Evolutionary conservation across 2,329 filamentous ascomycete species (phyloP).

Genomic region (Torrubiella hemipterigena): DNA sequence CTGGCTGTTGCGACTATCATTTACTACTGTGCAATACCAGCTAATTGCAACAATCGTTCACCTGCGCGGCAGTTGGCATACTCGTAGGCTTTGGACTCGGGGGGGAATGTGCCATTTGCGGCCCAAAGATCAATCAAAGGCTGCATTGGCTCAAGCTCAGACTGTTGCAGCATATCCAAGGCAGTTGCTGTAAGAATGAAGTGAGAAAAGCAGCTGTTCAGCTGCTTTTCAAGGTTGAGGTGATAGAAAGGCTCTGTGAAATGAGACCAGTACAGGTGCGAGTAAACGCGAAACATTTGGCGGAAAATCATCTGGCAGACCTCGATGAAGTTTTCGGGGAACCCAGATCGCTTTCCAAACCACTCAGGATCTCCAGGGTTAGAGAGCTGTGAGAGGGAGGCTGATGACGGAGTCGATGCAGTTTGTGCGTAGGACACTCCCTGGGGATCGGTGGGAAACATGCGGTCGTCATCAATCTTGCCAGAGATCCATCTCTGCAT

Average conservation of each 20-base stretch:
- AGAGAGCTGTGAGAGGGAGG: slow-evolving; percentile 50
- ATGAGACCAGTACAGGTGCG: slow-evolving; percentile 96
- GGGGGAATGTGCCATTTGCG: slow-evolving; percentile 75
- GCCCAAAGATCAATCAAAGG: slow-evolving; percentile 87
- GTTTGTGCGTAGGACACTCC: slow-evolving; percentile 55
- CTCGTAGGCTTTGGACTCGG: slow-evolving; percentile 56
- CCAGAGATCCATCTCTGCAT: slow-evolving; percentile 96
- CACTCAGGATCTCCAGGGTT: slow-evolving; percentile 55
- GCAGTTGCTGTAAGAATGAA: slow-evolving; percentile 72
- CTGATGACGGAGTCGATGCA: slow-evolving; percentile 43
- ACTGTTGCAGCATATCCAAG: slow-evolving; percentile 72
- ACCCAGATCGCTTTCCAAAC: slow-evolving; percentile 86
- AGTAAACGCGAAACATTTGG: slow-evolving; percentile 97
- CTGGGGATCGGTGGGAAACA: slow-evolving; percentile 80
- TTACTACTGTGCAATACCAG: slow-evolving; percentile 16
- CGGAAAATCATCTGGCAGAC: slow-evolving; percentile 92
- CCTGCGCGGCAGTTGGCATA: slow-evolving; percentile 51
- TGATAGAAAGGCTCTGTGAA: slow-evolving; percentile 78
- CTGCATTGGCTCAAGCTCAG: slow-evolving; percentile 93
- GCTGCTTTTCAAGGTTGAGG: slow-evolving; percentile 65
- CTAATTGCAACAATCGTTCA: slow-evolving; percentile 43
- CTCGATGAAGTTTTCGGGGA: slow-evolving; percentile 78
- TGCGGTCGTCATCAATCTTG: slow-evolving; percentile 80
- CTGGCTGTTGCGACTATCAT: no score
- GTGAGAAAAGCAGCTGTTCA: slow-evolving; percentile 82